phyloP scores from a whole-genome alignment of 2,329 filamentous ascomycete species.

The Chaetomium olivaceum region DNA sequence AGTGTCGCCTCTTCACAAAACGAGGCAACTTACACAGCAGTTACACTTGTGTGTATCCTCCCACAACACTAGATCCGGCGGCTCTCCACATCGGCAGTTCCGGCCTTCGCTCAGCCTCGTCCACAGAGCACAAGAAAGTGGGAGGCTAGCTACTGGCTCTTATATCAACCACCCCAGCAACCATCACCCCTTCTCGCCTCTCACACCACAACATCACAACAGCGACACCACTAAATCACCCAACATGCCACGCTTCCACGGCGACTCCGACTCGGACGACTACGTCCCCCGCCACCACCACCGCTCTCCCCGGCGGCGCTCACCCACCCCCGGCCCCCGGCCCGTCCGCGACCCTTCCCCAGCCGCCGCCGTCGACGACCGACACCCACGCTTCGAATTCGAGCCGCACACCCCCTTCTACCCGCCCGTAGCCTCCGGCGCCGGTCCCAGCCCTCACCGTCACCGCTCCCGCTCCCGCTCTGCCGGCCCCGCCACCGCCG shows the following conservation, averaged over 20 bases:
- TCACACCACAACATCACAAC: neutral
- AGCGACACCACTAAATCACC: neutral
- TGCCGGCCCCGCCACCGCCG: neutral
- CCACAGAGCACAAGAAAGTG: neutral
- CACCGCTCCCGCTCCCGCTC: neutral
- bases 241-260: slow-evolving; percentile 19
- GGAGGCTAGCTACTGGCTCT: neutral
- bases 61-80: neutral
- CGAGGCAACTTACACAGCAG: slow-evolving; percentile 8
- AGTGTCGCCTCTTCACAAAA: neutral
- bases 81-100: neutral
- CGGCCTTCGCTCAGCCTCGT: slow-evolving; percentile 9
- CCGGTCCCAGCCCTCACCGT: slow-evolving; percentile 1
- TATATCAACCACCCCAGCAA: neutral
- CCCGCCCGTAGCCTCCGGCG: slow-evolving; percentile 5
- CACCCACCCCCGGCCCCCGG: slow-evolving; percentile 22
- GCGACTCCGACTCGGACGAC: slow-evolving; percentile 13
- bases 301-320: slow-evolving; percentile 27
- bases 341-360: slow-evolving; percentile 17
- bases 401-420: slow-evolving; percentile 20
- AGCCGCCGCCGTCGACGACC: neutral
- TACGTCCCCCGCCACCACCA: slow-evolving; percentile 32
- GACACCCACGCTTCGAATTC: slow-evolving; percentile 12
- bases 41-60: slow-evolving; percentile 4
- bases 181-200: neutral